Evolutionary conservation across 164 flowering plant genomes (phyloP), one percentile per base, ranked within the genome.

Genomic region (Vitis rotundifolia): DNA sequence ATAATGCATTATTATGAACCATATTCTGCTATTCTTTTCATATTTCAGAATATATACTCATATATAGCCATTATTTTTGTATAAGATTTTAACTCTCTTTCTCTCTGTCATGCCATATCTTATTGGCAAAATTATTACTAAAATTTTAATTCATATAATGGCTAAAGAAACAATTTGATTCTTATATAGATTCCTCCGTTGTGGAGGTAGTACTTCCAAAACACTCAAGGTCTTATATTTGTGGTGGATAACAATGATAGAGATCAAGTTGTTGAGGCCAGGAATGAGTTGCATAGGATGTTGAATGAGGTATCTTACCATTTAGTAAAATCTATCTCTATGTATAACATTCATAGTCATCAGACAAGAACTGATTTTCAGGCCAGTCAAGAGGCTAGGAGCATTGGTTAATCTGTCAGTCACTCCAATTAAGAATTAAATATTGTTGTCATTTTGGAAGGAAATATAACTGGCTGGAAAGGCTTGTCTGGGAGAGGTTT

Each of bases 201-300:
- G 87, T 94, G 97, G 98, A 94, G 97, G 90, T 92, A 93, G 75
- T 93, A 93, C 81, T 93, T 93, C 89, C 98, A 93, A 71, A 93
- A 93, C 81, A 93, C 98, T 1, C 97, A 93, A 76, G 98, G 98
- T 76, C 91, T 94, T 56, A 94, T 94, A 15, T 94, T 94, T 76
- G 98, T 94, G 59, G 98, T 94, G 58, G 98, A 94, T 71, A 94
- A 97, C 84, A 94, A 94, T 84, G 98, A 93, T 70, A 88, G 93
- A 69, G 98, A 93, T 73, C 91, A 97, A 71, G 88, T 93, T 83
- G 93, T 91, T 76, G n/a, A n/a, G n/a, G n/a, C n/a, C n/a, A n/a
- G n/a, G n/a, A n/a, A n/a, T n/a, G n/a, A n/a, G n/a, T n/a, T 93
- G 78, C 98, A 93, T 54, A 86, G 98, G 79, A 91, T 93, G 97